Percentiles rank a stretch among this genome's conserved stretches.
Conservation (phyloP, 2,329 filamentous ascomycete species). For the Fusarium coffeatum region DNA sequence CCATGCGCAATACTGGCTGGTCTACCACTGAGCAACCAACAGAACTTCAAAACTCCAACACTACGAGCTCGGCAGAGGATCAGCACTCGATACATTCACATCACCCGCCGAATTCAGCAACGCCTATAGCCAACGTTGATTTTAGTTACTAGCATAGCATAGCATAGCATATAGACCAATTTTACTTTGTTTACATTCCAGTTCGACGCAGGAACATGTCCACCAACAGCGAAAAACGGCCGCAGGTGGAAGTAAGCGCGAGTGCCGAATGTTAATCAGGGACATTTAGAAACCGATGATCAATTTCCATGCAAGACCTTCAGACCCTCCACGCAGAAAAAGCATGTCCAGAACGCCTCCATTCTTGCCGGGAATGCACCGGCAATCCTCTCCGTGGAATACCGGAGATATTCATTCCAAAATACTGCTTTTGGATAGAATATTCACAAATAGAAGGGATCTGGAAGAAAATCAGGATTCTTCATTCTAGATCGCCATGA, state of each 20-base stretch:
- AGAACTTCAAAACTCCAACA: constrained; percentile 46
- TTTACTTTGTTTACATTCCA: neutral
- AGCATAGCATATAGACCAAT: neutral
- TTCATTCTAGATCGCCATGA: neutral
- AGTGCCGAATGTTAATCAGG: neutral
- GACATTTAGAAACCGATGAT: neutral
- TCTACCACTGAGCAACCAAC: constrained; percentile 62
- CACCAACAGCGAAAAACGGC: neutral
- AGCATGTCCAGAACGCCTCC: neutral
- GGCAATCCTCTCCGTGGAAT: neutral
- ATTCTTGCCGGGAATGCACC: neutral
- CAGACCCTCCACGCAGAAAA: neutral
- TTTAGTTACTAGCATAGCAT: constrained; percentile 64
- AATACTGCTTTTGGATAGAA: neutral
- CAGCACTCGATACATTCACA: neutral
- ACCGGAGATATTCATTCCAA: neutral
- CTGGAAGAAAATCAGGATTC: neutral
- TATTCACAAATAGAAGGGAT: fast-evolving
- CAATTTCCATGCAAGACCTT: neutral
- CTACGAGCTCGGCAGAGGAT: constrained; percentile 30
- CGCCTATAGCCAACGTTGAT: constrained; percentile 71
- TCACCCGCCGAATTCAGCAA: constrained; percentile 62
- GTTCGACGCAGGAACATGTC: neutral
- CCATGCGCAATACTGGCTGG: constrained; percentile 70
- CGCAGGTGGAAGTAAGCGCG: neutral